Percentiles rank a stretch among this genome's conserved stretches.
Evolutionary conservation across 208 protist species (phyloP).

Genomic region (Naegleria gruberi): DNA sequence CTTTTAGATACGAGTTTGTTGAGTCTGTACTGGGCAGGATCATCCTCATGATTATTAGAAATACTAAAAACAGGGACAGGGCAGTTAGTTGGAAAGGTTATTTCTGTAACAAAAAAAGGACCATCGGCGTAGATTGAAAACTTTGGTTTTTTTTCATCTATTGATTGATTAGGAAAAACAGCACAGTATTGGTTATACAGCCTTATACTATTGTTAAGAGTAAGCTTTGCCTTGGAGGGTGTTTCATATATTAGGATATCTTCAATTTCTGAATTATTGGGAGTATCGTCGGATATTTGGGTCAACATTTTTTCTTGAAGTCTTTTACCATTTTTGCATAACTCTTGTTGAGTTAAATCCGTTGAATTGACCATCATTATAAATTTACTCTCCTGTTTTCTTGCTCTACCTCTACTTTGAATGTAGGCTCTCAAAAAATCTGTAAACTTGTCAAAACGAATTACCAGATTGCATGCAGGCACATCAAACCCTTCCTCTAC

Average conservation of each 20-base stretch:
- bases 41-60: not conserved
- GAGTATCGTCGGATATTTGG: not conserved
- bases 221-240: not conserved
- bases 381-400: conserved; percentile 43
- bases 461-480: conserved; percentile 53
- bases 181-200: not conserved
- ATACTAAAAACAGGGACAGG: not conserved
- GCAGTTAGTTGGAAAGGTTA: not conserved
- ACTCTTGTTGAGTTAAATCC: not conserved
- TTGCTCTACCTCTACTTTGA: conserved; percentile 58
- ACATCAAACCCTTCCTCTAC: conserved; percentile 64
- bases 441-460: conserved; percentile 49
- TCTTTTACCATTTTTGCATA: not conserved
- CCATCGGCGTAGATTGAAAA: not conserved
- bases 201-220: not conserved
- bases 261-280: not conserved
- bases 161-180: not conserved
- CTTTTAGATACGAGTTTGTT: not conserved
- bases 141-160: not conserved
- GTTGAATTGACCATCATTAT: conserved; percentile 35
- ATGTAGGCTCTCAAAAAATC: conserved; percentile 44
- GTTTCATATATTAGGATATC: no score
- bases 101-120: not conserved
- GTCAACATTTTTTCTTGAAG: not conserved
- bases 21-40: not conserved